phyloP scores from a whole-genome alignment of 306 rosid genomes.

The Quercus agrifolia region DNA sequence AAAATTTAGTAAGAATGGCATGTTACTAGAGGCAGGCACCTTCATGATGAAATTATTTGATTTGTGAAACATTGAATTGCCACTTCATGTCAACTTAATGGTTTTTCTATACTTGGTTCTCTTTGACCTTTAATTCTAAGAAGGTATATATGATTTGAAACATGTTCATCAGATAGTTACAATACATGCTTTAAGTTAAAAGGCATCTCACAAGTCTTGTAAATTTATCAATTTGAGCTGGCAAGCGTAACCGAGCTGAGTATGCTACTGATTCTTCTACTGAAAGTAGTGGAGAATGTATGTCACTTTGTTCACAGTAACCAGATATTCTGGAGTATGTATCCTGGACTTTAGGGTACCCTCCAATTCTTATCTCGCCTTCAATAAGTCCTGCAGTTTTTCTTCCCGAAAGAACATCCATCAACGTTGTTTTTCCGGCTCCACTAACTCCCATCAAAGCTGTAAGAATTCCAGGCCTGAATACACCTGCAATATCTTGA shows the following conservation, averaged over 20 bases:
- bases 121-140: neutral
- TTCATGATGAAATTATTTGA: neutral
- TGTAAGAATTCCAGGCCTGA: slow-evolving; percentile 57
- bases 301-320: slow-evolving; percentile 64
- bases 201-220: slow-evolving; percentile 20
- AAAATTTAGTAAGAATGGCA: too few relatives aligned
- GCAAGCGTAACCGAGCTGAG: slow-evolving; percentile 66
- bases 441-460: slow-evolving; percentile 64
- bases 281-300: slow-evolving; percentile 52
- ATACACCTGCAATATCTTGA: slow-evolving; percentile 35
- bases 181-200: neutral
- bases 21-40: neutral
- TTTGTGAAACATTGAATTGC: neutral
- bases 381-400: slow-evolving; percentile 50
- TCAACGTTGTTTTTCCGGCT: slow-evolving; percentile 66
- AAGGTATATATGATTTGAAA: neutral
- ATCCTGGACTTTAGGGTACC: slow-evolving; percentile 50
- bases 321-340: slow-evolving; percentile 52
- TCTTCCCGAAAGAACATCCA: slow-evolving; percentile 68
- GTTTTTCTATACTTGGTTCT: neutral
- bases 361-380: slow-evolving; percentile 53
- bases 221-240: slow-evolving; percentile 24
- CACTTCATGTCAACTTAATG: neutral
- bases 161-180: neutral
- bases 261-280: slow-evolving; percentile 48